Conservation (phyloP, 2,329 filamentous ascomycete species). For the Epicoccum nigrum region DNA sequence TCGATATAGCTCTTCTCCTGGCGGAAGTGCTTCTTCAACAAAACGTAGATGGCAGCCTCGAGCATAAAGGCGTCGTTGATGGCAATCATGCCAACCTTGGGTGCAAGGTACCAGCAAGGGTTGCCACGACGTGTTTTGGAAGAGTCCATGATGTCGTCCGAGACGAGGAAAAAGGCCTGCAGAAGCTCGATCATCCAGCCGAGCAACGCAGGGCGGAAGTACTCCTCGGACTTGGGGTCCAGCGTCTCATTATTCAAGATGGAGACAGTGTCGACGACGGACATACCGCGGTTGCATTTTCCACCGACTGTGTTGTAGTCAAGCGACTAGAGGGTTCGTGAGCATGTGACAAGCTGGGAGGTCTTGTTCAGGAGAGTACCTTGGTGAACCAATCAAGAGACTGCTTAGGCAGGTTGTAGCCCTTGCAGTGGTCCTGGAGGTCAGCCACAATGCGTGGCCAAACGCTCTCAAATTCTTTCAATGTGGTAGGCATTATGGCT, state of each 20-base stretch:
- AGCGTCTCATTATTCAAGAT: conserved; percentile 76
- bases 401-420: conserved; percentile 82
- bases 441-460: conserved; percentile 87
- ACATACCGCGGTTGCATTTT: conserved; percentile 99
- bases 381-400: conserved; percentile 86
- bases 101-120: conserved; percentile 95
- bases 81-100: conserved; percentile 89
- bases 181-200: conserved; percentile 99
- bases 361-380: conserved; percentile 54
- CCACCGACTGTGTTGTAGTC: conserved; percentile 88
- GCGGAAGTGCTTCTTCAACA: conserved; percentile 94
- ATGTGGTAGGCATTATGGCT: conserved; percentile 69
- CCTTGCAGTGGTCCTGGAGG: conserved; percentile 76
- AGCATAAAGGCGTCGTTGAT: conserved; percentile 99
- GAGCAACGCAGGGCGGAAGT: conserved; percentile 84
- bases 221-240: conserved; percentile 71
- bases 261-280: conserved; percentile 87
- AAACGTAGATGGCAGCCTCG: conserved; percentile 84
- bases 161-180: conserved; percentile 98
- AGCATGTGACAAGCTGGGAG: conserved; percentile 19
- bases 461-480: conserved; percentile 86
- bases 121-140: conserved; percentile 92
- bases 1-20: conserved; percentile 86
- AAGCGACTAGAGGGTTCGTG: conserved; percentile 65
- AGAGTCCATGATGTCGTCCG: conserved; percentile 97